These are phyloP conservation scores for Malassezia nana DNA, from an alignment of 1,284 basidiomycete genomes.

Conservation along the genomic window DNA sequence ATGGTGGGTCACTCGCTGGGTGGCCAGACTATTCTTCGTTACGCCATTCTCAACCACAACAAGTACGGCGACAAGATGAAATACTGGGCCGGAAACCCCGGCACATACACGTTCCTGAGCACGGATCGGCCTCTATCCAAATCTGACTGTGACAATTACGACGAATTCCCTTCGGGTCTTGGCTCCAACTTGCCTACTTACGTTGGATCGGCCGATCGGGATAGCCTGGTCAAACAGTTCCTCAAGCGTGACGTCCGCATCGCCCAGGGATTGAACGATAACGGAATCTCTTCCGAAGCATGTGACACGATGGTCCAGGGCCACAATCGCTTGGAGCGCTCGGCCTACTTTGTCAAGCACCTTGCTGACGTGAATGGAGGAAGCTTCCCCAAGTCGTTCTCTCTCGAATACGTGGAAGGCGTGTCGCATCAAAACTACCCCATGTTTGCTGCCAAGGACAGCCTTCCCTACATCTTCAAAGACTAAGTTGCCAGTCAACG, in stretches of 20 bases:
- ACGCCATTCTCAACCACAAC: constrained; percentile 30
- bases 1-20: constrained; percentile 45
- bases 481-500: no score
- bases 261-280: constrained; percentile 31
- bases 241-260: constrained; percentile 27
- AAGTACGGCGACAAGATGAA: constrained; percentile 24
- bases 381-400: constrained; percentile 32
- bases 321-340: constrained; percentile 38
- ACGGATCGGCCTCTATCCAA: neutral
- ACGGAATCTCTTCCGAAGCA: constrained; percentile 27
- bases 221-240: constrained; percentile 20
- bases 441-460: constrained; percentile 30
- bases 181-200: constrained; percentile 3
- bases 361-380: constrained; percentile 13
- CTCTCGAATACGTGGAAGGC: constrained; percentile 31
- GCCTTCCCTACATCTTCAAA: constrained; percentile 26
- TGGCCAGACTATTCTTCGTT: constrained; percentile 29
- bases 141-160: constrained; percentile 15
- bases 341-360: constrained; percentile 27
- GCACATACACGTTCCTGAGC: constrained; percentile 8
- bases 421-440: constrained; percentile 40
- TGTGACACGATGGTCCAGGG: constrained; percentile 34
- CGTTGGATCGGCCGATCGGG: neutral
- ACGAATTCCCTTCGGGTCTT: constrained; percentile 34
- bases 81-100: constrained; percentile 25